phyloP scores from a whole-genome alignment of 495 filamentous ascomycete species.

The Thozetella sp. region DNA sequence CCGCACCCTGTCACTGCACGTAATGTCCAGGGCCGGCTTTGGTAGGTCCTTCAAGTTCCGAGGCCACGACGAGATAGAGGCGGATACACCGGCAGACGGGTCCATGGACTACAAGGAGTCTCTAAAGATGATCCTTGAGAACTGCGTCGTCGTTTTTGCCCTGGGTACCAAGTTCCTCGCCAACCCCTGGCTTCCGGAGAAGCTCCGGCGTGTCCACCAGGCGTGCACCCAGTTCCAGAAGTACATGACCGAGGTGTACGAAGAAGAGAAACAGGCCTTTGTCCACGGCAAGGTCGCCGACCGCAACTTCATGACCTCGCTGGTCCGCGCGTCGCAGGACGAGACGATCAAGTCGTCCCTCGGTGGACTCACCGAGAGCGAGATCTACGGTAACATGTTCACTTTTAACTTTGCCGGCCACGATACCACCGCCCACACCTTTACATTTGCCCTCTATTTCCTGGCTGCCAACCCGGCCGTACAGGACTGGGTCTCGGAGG shows the following conservation, averaged over 20 bases:
- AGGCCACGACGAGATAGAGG: constrained; percentile 12
- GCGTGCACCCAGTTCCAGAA: constrained; percentile 25
- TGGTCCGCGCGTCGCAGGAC: constrained; percentile 17
- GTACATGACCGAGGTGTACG: constrained; percentile 24
- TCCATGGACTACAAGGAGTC: constrained; percentile 29
- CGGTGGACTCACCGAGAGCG: constrained; percentile 20
- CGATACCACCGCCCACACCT: constrained; percentile 54
- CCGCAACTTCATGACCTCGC: constrained; percentile 11
- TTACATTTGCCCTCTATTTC: constrained; percentile 50
- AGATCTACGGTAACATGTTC: constrained; percentile 57
- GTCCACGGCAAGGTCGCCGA: background rate
- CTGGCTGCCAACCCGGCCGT: constrained; percentile 47
- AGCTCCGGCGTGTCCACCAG: constrained; percentile 18
- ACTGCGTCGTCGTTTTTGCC: constrained; percentile 29
- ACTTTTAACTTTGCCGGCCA: constrained; percentile 56
- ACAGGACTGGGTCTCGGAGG: constrained; percentile 37
- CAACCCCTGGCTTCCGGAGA: constrained; percentile 21
- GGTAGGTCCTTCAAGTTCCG: constrained; percentile 36
- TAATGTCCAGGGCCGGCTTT: constrained; percentile 44
- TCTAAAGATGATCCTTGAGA: constrained; percentile 28
- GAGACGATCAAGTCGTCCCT: constrained; percentile 3
- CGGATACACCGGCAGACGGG: background rate
- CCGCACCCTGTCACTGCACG: constrained; percentile 43
- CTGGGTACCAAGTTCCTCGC: constrained; percentile 22
- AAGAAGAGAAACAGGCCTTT: constrained; percentile 13